Evolutionary conservation across 192 early-diverging fungal species (phyloP).

Genomic region (Mortierella hygrophila): DNA sequence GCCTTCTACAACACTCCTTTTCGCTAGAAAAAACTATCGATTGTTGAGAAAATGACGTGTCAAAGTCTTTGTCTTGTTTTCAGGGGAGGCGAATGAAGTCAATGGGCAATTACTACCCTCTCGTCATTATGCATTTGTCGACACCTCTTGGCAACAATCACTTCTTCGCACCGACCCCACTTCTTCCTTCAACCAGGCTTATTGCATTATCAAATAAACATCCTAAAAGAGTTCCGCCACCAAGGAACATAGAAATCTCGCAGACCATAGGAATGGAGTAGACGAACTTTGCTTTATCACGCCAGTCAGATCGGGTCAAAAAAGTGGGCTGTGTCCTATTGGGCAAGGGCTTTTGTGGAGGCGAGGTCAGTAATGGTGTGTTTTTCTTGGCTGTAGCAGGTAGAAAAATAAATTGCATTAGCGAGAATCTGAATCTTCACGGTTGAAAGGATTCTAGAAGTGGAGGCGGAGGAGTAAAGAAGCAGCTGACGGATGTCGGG

Average conservation of each 20-base stretch:
- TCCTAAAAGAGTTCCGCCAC: background rate
- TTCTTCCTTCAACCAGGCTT: background rate
- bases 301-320: background rate
- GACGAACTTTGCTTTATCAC: background rate
- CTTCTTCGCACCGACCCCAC: background rate
- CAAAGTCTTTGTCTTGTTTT: background rate
- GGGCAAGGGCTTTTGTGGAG: background rate
- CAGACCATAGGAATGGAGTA: background rate
- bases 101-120: background rate
- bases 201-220: background rate
- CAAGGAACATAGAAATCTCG: background rate
- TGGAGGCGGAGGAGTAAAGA: background rate
- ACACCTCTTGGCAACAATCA: background rate
- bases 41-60: background rate
- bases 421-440: background rate
- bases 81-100: background rate
- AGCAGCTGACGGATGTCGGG: background rate
- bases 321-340: background rate
- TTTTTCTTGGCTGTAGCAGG: background rate
- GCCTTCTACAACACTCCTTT: background rate
- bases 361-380: background rate
- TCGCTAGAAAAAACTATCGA: background rate
- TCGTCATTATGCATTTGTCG: slow-evolving; percentile 4
- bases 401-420: slow-evolving; percentile 1
- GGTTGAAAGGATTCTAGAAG: background rate